Evolutionary conservation across 495 filamentous ascomycete species (phyloP), one percentile per base, ranked within the genome.

Genomic region (Talaromyces trachyspermus): DNA sequence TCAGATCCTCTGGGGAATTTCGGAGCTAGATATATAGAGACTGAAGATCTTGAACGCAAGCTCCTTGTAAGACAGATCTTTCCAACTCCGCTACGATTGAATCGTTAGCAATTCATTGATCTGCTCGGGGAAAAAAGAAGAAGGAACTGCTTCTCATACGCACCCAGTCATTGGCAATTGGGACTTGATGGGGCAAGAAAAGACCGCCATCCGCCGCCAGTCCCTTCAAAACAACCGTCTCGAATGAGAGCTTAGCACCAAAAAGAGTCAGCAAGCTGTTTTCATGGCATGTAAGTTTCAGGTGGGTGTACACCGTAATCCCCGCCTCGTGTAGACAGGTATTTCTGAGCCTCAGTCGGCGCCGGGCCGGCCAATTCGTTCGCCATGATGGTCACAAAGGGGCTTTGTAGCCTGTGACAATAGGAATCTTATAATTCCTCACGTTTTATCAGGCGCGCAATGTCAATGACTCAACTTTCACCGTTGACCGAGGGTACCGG

Each of bases 181-280:
- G 91, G 43, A 95, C 79, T 44, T 85, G 76, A 60, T 95, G 79
- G 14, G 91, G 91, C 29, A 95, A 78, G 69, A 91, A 95, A 39
- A 97, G 83, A 22, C 91, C 91, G 24, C 87, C 87, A 57, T 96
- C 90, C 2, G 80, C 64, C 20, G 91, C 89, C 26, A 97, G 81
- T 20, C 91, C 91, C 63, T 96, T 92, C 49, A 97, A 68, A 22
- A 95, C 90, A 29, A 88, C 88, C 19, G 83, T 77, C 64, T 95
- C 90, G 61, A 97, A 97, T 38, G 89, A 88, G 50, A 92, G 74
- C 88, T 95, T n/a, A n/a, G n/a, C n/a, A n/a, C n/a, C n/a, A n/a
- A n/a, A n/a, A n/a, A n/a, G n/a, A n/a, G n/a, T n/a, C n/a, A n/a
- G n/a, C n/a, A n/a, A n/a, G n/a, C n/a, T n/a, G n/a, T n/a, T n/a